Evolutionary conservation across 1,284 basidiomycete genomes (phyloP).

Genomic region (Fistulinella cinereoalba): DNA sequence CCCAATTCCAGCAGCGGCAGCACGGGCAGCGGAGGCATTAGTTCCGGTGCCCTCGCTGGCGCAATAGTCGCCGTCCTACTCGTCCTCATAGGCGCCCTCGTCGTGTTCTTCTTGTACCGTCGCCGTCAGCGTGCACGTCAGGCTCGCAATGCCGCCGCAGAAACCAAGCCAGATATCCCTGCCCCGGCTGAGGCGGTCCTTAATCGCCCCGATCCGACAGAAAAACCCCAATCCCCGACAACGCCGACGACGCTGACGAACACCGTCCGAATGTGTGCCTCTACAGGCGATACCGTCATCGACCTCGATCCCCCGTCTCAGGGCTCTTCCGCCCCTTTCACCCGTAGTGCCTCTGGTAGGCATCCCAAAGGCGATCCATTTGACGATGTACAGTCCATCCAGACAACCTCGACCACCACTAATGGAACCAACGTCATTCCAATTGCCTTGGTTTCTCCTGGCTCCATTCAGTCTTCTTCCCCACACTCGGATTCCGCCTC

Average conservation of each 20-base stretch:
- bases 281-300: slow-evolving; percentile 49
- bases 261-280: slow-evolving; percentile 46
- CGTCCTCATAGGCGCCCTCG: slow-evolving; percentile 51
- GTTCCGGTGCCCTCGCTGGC: slow-evolving; percentile 70
- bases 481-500: slow-evolving; percentile 23
- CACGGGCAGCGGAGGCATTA: slow-evolving; percentile 42
- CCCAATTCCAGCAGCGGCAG: slow-evolving; percentile 8
- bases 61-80: slow-evolving; percentile 62
- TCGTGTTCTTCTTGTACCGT: slow-evolving; percentile 62
- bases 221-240: slow-evolving; percentile 45
- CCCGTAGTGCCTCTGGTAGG: slow-evolving; percentile 18
- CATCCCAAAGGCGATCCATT: slow-evolving; percentile 61
- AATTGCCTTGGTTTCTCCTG: slow-evolving; percentile 72
- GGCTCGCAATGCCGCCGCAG: slow-evolving; percentile 29
- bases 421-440: slow-evolving; percentile 81
- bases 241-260: slow-evolving; percentile 30
- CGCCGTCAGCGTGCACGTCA: slow-evolving; percentile 40
- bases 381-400: slow-evolving; percentile 70
- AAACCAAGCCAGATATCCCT: slow-evolving; percentile 59
- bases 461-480: slow-evolving; percentile 37
- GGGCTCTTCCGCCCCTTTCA: slow-evolving; percentile 30
- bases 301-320: slow-evolving; percentile 56
- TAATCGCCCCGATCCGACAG: slow-evolving; percentile 71
- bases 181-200: slow-evolving; percentile 73
- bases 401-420: slow-evolving; percentile 65